A percentile compares a stretch with the other conserved stretches of the same genome.
Evolutionary conservation across 352 stramenopile species (phyloP).

Genomic region (Phytophthora citricola): DNA sequence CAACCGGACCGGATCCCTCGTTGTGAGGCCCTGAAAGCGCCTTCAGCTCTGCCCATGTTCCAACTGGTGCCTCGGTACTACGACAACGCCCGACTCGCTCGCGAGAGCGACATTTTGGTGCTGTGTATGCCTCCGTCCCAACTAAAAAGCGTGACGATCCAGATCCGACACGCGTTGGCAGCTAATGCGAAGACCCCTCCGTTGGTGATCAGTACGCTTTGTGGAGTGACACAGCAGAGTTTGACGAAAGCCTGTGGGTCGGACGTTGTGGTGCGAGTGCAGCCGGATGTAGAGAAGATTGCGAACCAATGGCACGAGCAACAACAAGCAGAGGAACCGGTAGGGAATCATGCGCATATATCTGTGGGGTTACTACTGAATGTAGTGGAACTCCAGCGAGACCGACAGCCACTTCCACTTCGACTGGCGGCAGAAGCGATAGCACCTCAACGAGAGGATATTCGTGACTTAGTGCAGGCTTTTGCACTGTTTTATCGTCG

Average conservation of each 20-base stretch:
- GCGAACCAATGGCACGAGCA: constrained; percentile 23
- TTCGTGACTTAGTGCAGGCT: constrained; percentile 15
- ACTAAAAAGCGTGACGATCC: constrained; percentile 71
- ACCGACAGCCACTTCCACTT: constrained; percentile 18
- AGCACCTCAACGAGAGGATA: constrained; percentile 20
- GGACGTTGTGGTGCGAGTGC: constrained; percentile 42
- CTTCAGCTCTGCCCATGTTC: constrained; percentile 36
- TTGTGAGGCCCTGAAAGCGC: constrained; percentile 40
- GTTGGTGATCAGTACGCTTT: constrained; percentile 57
- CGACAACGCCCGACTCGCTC: constrained; percentile 62
- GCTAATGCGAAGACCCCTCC: constrained; percentile 26
- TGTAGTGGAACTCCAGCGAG: constrained; percentile 5
- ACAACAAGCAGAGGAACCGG: neutral
- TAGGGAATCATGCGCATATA: constrained; percentile 6
- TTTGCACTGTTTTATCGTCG: constrained; percentile 27
- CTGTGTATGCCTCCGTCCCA: constrained; percentile 74
- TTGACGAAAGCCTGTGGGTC: constrained; percentile 59
- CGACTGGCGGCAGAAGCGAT: constrained; percentile 27
- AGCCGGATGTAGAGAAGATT: constrained; percentile 38
- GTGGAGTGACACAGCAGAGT: constrained; percentile 45
- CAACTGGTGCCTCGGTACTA: constrained; percentile 53
- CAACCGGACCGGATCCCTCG: constrained; percentile 58
- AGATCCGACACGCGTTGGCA: constrained; percentile 64
- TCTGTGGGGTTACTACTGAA: neutral
- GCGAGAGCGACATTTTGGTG: constrained; percentile 65